phyloP scores from a whole-genome alignment of 2,329 filamentous ascomycete genomes.

The Fusarium equiseti region DNA sequence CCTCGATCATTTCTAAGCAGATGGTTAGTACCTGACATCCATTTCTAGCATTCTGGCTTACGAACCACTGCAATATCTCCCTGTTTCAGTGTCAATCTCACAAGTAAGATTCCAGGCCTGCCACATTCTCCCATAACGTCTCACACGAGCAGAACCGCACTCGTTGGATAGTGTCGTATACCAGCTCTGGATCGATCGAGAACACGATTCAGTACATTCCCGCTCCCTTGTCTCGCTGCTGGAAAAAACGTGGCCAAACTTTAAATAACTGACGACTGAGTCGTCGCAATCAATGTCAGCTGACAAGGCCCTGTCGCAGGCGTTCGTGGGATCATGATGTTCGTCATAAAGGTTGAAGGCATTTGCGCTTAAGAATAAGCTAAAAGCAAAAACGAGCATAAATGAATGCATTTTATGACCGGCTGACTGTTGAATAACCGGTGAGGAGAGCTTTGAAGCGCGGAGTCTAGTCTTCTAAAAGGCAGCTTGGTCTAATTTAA shows the following conservation, averaged over 20 bases:
- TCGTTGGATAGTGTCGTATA: neutral
- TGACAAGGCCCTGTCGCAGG: neutral
- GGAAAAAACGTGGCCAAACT: neutral
- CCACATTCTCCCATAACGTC: neutral
- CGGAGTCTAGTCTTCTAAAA: neutral
- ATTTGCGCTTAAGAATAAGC: rapidly evolving
- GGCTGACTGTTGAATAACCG: rapidly evolving
- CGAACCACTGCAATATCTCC: neutral
- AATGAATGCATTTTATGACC: neutral
- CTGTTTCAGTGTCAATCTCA: rapidly evolving
- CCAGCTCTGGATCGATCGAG: neutral
- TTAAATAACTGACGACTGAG: neutral
- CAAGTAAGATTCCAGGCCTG: neutral
- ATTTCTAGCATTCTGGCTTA: neutral
- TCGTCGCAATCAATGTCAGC: neutral
- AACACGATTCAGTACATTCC: neutral
- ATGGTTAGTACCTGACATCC: neutral
- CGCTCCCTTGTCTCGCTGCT: rapidly evolving
- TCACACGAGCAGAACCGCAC: neutral
- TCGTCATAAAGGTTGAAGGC: neutral
- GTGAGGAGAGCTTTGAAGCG: no score
- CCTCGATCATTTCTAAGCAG: neutral
- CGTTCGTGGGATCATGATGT: neutral
- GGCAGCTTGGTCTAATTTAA: neutral
- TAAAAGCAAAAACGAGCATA: rapidly evolving